Evolutionary conservation across 2,329 filamentous ascomycete genomes (phyloP).

Genomic region (Arthrobotrys musiformis): DNA sequence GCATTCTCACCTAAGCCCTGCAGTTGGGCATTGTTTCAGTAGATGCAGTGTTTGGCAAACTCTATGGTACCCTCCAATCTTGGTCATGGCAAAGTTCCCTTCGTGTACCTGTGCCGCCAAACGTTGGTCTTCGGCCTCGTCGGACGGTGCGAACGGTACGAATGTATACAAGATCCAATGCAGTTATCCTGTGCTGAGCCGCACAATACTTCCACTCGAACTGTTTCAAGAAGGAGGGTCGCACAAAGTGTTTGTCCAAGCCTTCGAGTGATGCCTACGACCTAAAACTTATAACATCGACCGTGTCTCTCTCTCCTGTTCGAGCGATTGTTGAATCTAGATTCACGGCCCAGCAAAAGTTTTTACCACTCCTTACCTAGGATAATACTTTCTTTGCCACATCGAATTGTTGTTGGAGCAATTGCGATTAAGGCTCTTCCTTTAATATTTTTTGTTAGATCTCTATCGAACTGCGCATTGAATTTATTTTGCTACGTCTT

Average conservation of each 20-base stretch:
- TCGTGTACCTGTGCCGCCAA: slow-evolving; percentile 19
- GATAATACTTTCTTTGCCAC: background rate
- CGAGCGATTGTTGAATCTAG: background rate
- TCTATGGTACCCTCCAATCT: background rate
- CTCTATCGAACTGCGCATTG: background rate
- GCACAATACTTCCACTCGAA: background rate
- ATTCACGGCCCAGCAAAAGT: background rate
- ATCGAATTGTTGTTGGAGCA: background rate
- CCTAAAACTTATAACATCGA: slow-evolving; percentile 17
- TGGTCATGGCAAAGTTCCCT: slow-evolving; percentile 1
- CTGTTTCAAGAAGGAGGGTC: slow-evolving; percentile 5
- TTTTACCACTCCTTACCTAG: background rate
- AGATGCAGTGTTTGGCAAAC: slow-evolving; percentile 22
- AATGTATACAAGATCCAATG: slow-evolving; percentile 1
- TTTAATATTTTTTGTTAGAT: too few relatives aligned
- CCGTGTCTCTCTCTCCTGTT: slow-evolving; percentile 1
- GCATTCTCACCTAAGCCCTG: slow-evolving; percentile 53
- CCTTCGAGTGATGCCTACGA: background rate
- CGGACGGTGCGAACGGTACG: slow-evolving; percentile 5
- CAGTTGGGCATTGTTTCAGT: slow-evolving; percentile 43
- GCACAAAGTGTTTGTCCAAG: background rate
- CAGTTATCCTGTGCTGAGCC: slow-evolving; percentile 21
- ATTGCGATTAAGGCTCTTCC: too few relatives aligned
- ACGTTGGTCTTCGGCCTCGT: background rate
- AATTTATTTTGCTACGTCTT: background rate